Evolutionary conservation across 441 rosid genomes (phyloP).

Genomic region (Arabidopsis lyrata): DNA sequence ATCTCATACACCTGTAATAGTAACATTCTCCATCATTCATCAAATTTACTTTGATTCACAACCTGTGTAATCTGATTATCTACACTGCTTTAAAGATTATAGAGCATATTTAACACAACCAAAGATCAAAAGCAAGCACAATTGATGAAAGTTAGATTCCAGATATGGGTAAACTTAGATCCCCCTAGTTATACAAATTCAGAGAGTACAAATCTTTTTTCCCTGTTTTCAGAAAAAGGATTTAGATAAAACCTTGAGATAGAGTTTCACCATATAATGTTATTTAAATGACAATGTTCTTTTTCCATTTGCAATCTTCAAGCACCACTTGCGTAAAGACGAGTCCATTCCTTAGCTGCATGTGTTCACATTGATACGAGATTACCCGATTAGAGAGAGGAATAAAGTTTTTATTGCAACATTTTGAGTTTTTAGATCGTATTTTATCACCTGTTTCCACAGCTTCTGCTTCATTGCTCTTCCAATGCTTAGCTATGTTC

Average conservation of each 20-base stretch:
- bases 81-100: neutral
- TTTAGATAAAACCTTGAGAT: constrained; percentile 39
- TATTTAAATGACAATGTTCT: constrained; percentile 40
- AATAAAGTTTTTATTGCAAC: neutral
- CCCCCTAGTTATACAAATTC: constrained; percentile 39
- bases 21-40: constrained; percentile 29
- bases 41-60: constrained; percentile 25
- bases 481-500: constrained; percentile 99
- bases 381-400: neutral
- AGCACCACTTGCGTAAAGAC: constrained; percentile 92
- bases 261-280: constrained; percentile 48
- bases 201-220: constrained; percentile 34
- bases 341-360: constrained; percentile 99
- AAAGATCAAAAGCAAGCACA: constrained; percentile 21
- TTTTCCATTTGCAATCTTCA: constrained; percentile 49
- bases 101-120: constrained; percentile 7
- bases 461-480: constrained; percentile 93
- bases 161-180: constrained; percentile 32
- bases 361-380: constrained; percentile 16
- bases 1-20: constrained; percentile 40
- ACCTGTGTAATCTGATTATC: constrained; percentile 13
- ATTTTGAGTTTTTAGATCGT: neutral
- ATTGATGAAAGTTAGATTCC: constrained; percentile 33
- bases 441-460: constrained; percentile 85
- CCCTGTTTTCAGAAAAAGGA: constrained; percentile 20